Base-by-base conservation (phyloP, 2,329 filamentous ascomycete genomes). In the Acrocalymma vagum region DNA sequence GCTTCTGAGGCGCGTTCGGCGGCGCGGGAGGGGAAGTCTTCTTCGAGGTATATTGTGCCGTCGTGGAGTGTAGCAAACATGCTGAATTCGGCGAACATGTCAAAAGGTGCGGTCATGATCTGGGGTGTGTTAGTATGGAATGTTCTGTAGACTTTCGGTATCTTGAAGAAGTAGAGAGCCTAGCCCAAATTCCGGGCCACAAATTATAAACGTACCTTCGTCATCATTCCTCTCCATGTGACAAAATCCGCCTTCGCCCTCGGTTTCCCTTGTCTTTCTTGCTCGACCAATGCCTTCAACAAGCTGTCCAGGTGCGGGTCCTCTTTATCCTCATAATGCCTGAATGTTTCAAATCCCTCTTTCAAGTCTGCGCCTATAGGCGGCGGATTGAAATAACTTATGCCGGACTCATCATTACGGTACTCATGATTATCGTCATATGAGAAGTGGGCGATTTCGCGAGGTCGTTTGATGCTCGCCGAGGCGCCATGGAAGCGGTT, bases 141-240 rank as follows among this genome's bases (percentile, higher is more conserved):
- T n/a, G n/a, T n/a, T n/a, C n/a, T n/a, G n/a, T n/a, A n/a, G n/a
- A n/a, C n/a, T n/a, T n/a, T n/a, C n/a, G n/a, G n/a, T n/a, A n/a
- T n/a, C n/a, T n/a, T n/a, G n/a, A n/a, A n/a, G n/a, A n/a, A n/a
- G n/a, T n/a, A n/a, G n/a, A n/a, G n/a, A n/a, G n/a, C n/a, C n/a
- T n/a, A n/a, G n/a, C n/a, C n/a, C n/a, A n/a, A n/a, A n/a, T n/a
- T n/a, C n/a, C n/a, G n/a, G n/a, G n/a, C n/a, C n/a, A n/a, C n/a
- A n/a, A 15, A 14, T 3, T 9, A 16, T 52, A 43, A 54, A 61
- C 58, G 37, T 65, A 92, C 90, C 80, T 96, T 99, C 49, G 94
- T 97, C 86, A 99, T 92, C 90, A 97, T 96, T 24, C 94, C 94
- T 60, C 94, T 80, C 93, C 93, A 99, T 2, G 93, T 97, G 35